Evolutionary conservation across 805 yeast genomes (phyloP).

Genomic region (Zygosaccharomyces rouxii): DNA sequence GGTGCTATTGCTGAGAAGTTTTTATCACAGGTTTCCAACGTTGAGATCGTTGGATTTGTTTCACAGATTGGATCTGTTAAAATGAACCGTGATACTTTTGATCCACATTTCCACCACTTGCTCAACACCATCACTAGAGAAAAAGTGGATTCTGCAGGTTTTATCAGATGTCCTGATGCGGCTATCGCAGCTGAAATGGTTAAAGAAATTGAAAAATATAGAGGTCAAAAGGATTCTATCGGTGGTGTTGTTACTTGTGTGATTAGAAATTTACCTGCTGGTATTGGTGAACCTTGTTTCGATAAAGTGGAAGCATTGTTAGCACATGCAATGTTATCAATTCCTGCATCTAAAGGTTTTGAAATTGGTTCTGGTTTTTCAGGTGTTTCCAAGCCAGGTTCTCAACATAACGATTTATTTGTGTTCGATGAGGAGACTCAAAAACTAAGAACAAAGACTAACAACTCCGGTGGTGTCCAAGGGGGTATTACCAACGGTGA

Average conservation of each 20-base stretch:
- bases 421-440: conserved; percentile 53
- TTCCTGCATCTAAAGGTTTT: conserved; percentile 97
- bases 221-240: conserved; percentile 85
- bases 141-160: conserved; percentile 79
- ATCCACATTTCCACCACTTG: conserved; percentile 58
- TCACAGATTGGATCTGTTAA: conserved; percentile 81
- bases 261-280: conserved; percentile 85
- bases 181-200: conserved; percentile 72
- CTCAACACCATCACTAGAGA: conserved; percentile 81
- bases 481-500: conserved; percentile 98
- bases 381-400: conserved; percentile 88
- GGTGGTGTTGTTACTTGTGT: conserved; percentile 99
- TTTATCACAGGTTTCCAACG: conserved; percentile 65
- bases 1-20: conserved; percentile 97
- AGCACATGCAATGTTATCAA: conserved; percentile 96
- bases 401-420: conserved; percentile 90
- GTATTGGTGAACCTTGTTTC: conserved; percentile 97
- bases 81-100: conserved; percentile 68
- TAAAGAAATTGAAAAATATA: conserved; percentile 77
- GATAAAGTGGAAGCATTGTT: conserved; percentile 92
- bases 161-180: conserved; percentile 89
- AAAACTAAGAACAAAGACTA: conserved; percentile 77
- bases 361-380: conserved; percentile 95
- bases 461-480: conserved; percentile 95
- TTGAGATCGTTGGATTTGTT: conserved; percentile 95